Evolutionary conservation across 2,329 filamentous ascomycete species (phyloP), one percentile per base, ranked within the genome.

Genomic region (Aureobasidium zeae): DNA sequence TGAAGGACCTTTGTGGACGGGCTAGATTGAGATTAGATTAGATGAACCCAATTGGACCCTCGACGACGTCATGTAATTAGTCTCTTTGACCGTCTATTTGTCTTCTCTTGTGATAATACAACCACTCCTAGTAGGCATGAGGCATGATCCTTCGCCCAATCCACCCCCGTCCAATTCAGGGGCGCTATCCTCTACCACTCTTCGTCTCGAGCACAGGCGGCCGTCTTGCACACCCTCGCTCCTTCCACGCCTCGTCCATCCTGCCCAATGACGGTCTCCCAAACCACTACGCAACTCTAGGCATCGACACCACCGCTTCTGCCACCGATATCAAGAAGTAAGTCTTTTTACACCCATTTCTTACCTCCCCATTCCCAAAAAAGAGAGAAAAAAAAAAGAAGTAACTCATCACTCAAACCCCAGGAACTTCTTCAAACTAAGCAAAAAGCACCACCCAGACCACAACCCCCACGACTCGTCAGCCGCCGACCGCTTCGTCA

Each of bases 381-480:
- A n/a, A n/a, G n/a, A n/a, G n/a, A n/a, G n/a, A n/a, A n/a, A n/a
- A n/a, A n/a, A n/a, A n/a, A n/a, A n/a, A n/a, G n/a, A n/a, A n/a
- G n/a, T n/a, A n/a, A n/a, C n/a, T n/a, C n/a, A 24, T 19, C 48
- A 17, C 32, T 45, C 13, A 15, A 21, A 22, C 11, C 6, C 20
- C 36, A 50, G 52, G 47, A 66, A 77, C 60, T 98, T 95, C 75
- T 96, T 95, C 72, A 66, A 74, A 49, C 83, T 96, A 61, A 94
- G 87, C 58, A 94, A 95, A 66, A 68, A 74, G 43, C 82, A 94
- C 72, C 91, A 98, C 64, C 91, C 91, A 1, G 91, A 98, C 71
- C 79, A 80, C 60, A 93, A 96, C 70, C 85, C 74, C 48, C 59
- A 74, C 53, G 82, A 94, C 63, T 82, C 84, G 4, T 60, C 67